phyloP scores from a whole-genome alignment of 2,329 filamentous ascomycete genomes.

The Trichophyton equinum region DNA sequence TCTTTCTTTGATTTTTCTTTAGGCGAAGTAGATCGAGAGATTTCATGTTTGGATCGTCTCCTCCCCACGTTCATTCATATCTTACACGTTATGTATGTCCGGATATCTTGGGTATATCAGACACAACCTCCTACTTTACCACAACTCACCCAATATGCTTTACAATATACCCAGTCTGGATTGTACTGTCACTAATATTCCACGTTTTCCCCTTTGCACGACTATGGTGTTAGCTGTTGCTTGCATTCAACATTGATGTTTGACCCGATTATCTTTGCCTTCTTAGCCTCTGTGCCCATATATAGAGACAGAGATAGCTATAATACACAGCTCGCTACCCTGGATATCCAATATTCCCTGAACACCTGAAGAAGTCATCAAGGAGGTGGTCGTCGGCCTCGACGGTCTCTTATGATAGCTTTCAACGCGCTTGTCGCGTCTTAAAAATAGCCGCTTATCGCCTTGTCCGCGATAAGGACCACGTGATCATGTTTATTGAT shows the following conservation, averaged over 20 bases:
- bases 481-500: background rate
- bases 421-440: slow-evolving; percentile 4
- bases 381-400: too few relatives aligned
- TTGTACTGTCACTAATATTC: too few relatives aligned
- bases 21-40: slow-evolving; percentile 4
- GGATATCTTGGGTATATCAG: slow-evolving; percentile 14
- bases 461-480: background rate
- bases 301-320: background rate
- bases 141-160: slow-evolving; percentile 9
- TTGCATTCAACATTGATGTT: background rate
- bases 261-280: background rate
- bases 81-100: slow-evolving; percentile 7
- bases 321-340: background rate
- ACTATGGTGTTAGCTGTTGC: background rate
- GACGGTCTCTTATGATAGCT: too few relatives aligned
- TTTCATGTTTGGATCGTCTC: slow-evolving; percentile 1
- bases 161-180: background rate
- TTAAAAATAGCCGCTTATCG: slow-evolving; percentile 6
- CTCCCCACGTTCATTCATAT: background rate
- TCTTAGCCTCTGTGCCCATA: background rate
- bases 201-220: background rate
- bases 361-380: too few relatives aligned
- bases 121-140: slow-evolving; percentile 7
- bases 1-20: slow-evolving; percentile 2
- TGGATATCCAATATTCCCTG: background rate